Evolutionary conservation across 2,329 filamentous ascomycete species (phyloP).

Genomic region (Aspergillus sergii): DNA sequence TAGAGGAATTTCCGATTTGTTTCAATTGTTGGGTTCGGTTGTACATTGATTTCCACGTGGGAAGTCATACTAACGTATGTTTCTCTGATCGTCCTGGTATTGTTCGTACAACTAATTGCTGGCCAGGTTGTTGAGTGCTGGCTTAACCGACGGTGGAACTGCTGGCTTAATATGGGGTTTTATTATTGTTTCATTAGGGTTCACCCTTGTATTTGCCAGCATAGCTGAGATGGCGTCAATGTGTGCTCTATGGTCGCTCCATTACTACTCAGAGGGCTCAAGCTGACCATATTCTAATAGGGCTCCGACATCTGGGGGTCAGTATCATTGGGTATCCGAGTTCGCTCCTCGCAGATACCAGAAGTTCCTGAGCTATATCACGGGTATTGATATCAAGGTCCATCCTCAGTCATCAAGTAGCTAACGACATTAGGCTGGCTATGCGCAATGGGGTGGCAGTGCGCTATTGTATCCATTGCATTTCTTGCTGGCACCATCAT

Average conservation of each 20-base stretch:
- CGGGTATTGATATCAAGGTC: slow-evolving; percentile 29
- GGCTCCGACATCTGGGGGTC: slow-evolving; percentile 45
- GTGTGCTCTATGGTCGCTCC: slow-evolving; percentile 26
- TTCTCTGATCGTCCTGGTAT: slow-evolving; percentile 2
- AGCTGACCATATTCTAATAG: slow-evolving; percentile 17
- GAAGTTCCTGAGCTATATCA: slow-evolving; percentile 50
- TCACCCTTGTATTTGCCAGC: slow-evolving; percentile 39
- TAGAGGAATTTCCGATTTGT: slow-evolving; percentile 50
- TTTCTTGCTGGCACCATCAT: slow-evolving; percentile 50
- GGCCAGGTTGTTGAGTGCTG: slow-evolving; percentile 31
- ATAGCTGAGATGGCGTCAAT: slow-evolving; percentile 49
- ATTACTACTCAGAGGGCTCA: background rate
- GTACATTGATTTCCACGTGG: slow-evolving; percentile 48
- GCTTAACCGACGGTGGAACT: slow-evolving; percentile 40
- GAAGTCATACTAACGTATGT: slow-evolving; percentile 45
- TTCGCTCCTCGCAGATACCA: slow-evolving; percentile 47
- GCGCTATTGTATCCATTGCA: slow-evolving; percentile 46
- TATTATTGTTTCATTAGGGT: slow-evolving; percentile 34
- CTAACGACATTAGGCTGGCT: slow-evolving; percentile 41
- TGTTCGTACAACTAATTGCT: slow-evolving; percentile 14
- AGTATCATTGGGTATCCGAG: slow-evolving; percentile 47
- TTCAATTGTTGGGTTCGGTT: slow-evolving; percentile 49
- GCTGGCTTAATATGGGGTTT: slow-evolving; percentile 44
- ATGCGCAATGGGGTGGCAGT: slow-evolving; percentile 49
- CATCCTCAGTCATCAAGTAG: background rate